Conservation (phyloP, 805 yeast genomes). For the Candida succiphila region DNA sequence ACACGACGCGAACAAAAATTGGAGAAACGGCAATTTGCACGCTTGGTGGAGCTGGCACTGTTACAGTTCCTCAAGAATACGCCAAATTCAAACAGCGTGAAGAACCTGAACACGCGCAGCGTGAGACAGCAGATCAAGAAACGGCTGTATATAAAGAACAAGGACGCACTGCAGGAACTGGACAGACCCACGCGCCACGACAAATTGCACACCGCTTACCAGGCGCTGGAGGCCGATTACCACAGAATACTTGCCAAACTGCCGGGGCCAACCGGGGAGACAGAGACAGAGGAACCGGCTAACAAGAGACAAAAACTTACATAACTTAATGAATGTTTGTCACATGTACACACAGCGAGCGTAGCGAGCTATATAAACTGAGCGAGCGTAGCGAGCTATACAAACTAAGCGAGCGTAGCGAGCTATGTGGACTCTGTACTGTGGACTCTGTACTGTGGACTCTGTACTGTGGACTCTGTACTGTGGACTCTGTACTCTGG, state of each 20-base stretch:
- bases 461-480: too few species aligned
- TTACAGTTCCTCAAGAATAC: slow-evolving; percentile 28
- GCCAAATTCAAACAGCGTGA: slow-evolving; percentile 4
- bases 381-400: too few species aligned
- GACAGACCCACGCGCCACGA: slow-evolving; percentile 56
- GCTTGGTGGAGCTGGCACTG: slow-evolving; percentile 70
- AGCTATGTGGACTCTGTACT: too few species aligned
- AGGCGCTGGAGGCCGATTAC: slow-evolving; percentile 63
- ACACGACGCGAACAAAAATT: slow-evolving; percentile 40
- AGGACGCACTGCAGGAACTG: slow-evolving; percentile 62
- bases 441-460: too few species aligned
- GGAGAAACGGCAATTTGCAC: slow-evolving; percentile 67
- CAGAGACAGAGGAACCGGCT: neutral
- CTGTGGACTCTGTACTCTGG: too few species aligned
- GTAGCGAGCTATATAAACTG: too few species aligned
- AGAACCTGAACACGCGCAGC: slow-evolving; percentile 20
- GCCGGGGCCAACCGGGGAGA: slow-evolving; percentile 5
- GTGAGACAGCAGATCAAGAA: slow-evolving; percentile 58
- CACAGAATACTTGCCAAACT: slow-evolving; percentile 34
- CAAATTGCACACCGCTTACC: slow-evolving; percentile 68
- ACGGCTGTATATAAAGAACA: slow-evolving; percentile 69
- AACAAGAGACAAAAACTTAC: too few species aligned
- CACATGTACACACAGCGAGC: too few species aligned
- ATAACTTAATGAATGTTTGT: too few species aligned
- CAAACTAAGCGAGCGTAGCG: too few species aligned